phyloP scores from a whole-genome alignment of 768 basidiomycete genomes.

The Mycena leptocephala region DNA sequence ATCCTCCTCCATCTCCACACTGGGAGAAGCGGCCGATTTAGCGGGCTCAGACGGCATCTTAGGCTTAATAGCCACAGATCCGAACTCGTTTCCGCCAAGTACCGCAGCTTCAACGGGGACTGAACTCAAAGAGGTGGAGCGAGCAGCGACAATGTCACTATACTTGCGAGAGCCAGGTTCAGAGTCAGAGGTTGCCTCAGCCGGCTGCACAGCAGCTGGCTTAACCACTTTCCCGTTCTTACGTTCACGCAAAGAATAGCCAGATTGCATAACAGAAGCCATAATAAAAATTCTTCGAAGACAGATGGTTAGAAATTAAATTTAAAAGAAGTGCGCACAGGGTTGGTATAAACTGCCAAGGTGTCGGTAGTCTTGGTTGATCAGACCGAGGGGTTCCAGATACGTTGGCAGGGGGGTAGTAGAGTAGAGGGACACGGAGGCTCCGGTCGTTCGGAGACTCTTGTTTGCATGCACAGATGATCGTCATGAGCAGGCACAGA shows the following conservation, averaged over 20 bases:
- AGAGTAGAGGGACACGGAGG: too few relatives aligned
- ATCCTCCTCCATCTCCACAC: neutral
- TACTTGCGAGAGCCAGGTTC: neutral
- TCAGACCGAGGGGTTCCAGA: neutral
- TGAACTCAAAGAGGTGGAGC: neutral
- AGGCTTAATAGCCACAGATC: neutral
- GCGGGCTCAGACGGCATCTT: neutral
- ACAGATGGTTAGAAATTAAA: neutral
- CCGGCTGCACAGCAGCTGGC: neutral
- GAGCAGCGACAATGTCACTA: neutral
- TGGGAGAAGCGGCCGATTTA: neutral
- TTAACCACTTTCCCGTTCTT: neutral
- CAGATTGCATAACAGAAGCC: neutral
- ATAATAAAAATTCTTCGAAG: neutral
- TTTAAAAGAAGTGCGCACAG: neutral
- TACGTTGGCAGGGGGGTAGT: neutral
- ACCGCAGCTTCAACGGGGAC: neutral
- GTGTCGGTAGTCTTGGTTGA: neutral
- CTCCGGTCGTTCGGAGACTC: too few relatives aligned
- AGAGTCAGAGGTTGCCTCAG: neutral
- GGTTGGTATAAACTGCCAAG: neutral
- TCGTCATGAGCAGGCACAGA: too few relatives aligned
- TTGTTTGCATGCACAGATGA: too few relatives aligned
- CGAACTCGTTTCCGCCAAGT: neutral
- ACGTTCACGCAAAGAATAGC: neutral